These are phyloP conservation scores for Geranium incanum DNA, from an alignment of 441 rosid species.

Conservation along the genomic window DNA sequence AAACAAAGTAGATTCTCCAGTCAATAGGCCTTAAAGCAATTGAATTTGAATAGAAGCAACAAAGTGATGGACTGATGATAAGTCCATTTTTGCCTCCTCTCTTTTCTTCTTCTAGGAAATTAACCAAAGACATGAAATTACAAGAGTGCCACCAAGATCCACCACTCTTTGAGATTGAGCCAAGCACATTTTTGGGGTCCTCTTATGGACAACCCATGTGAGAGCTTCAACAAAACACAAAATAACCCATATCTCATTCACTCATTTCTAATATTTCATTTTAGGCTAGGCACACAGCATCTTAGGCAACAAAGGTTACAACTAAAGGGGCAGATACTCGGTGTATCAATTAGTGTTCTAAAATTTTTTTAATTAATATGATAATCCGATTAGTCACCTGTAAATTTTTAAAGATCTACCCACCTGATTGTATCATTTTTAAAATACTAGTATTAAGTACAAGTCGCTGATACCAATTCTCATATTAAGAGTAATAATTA, in stretches of 20 bases:
- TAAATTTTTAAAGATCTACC: no score
- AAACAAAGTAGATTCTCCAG: constrained; percentile 1
- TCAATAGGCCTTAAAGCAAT: neutral
- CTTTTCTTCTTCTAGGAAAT: neutral
- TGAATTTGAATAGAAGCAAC: neutral
- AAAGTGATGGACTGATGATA: neutral
- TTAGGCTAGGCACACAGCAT: no score
- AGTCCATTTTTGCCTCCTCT: neutral
- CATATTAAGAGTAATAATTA: no score
- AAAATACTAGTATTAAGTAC: no score
- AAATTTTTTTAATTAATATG: no score
- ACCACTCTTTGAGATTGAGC: neutral
- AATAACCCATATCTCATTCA: neutral
- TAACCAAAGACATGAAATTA: neutral
- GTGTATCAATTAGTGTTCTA: no score
- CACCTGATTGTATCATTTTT: neutral
- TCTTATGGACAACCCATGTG: constrained; percentile 3
- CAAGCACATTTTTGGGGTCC: neutral
- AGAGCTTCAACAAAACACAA: neutral
- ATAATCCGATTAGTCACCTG: no score
- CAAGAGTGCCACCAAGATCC: neutral
- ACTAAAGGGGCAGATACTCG: no score
- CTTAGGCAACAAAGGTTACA: no score
- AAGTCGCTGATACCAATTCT: no score
- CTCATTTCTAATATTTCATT: neutral